Base-by-base conservation (phyloP, 208 protist genomes). In the Naegleria gruberi region DNA sequence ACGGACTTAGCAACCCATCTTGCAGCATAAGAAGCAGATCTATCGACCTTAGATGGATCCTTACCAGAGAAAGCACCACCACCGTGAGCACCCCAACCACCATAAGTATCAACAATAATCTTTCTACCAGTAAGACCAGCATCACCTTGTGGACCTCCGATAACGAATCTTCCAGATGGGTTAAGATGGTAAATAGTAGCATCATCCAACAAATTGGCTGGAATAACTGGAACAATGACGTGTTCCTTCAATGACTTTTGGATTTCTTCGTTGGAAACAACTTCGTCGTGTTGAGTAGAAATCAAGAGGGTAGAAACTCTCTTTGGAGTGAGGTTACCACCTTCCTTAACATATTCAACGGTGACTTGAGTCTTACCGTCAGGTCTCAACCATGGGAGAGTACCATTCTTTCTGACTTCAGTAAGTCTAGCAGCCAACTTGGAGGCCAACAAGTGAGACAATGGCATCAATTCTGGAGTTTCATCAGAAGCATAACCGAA, bases 81-180 rank as follows among this genome's bases (percentile, higher is more conserved):
- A 91, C 99, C 99, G 94, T 99, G 99, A 41, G 98, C 98, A 83
- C 99, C 98, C 98, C 98, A 99, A 90, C 99, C 99, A 92, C 99
- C 99, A 93, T 99, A 99, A 6, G 98, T 99, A 92, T 99, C 99
- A 83, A 99, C 98, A 92, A 99, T 99, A 92, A 99, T 99, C 95
- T 99, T 99, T 92, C 99, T 95, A 90, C 99, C 99, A 89, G 99
- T 99, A 10, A 99, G 93, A 92, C 99, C 99, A 91, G 98, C 98
- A 92, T 99, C 99, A 92, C 98, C 98, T 91, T 98, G 95, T 90
- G 99, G 99, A 55, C 99, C 99, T 91, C 99, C 99, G 94, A 99
- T 99, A 89, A 99, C 96, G 93, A 99, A 99, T 37, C 97, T 90
- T 89, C 98, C 98, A 89, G 98, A 99, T n/a, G 98, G 99, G 94